These are phyloP conservation scores for Candida wancherniae DNA, from an alignment of 805 yeast genomes.

Conservation along the genomic window DNA sequence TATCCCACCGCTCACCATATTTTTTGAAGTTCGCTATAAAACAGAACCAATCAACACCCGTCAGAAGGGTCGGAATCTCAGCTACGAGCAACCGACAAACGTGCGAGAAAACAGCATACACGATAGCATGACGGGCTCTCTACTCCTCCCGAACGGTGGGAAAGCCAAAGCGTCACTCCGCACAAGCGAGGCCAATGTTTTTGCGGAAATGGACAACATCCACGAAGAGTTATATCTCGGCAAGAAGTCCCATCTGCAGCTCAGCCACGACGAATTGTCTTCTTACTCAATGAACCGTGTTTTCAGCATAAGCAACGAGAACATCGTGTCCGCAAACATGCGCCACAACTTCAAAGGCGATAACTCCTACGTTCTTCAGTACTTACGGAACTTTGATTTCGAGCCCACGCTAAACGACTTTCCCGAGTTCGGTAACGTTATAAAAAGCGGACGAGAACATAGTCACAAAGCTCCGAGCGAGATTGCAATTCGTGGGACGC, in stretches of 20 bases:
- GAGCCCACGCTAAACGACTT: constrained; percentile 58
- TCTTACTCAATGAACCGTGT: constrained; percentile 28
- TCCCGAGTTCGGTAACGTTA: constrained; percentile 56
- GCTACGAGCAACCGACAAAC: constrained; percentile 11
- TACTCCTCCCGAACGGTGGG: constrained; percentile 28
- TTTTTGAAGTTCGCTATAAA: constrained; percentile 35
- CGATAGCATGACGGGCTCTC: constrained; percentile 3
- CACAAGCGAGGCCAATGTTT: constrained; percentile 38
- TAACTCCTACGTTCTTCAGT: constrained; percentile 57
- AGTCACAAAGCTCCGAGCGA: not conserved
- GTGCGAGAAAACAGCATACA: not conserved
- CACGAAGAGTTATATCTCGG: constrained; percentile 19
- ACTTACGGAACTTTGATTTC: constrained; percentile 47
- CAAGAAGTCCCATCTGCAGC: constrained; percentile 14
- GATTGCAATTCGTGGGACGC: constrained; percentile 2
- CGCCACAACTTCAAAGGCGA: constrained; percentile 63
- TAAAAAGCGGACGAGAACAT: constrained; percentile 9
- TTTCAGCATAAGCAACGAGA: constrained; percentile 28
- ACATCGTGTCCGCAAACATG: constrained; percentile 30
- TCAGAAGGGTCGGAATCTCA: constrained; percentile 19
- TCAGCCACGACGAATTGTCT: constrained; percentile 10
- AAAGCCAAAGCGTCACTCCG: constrained; percentile 34
- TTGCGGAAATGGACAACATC: constrained; percentile 41
- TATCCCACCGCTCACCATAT: constrained; percentile 31
- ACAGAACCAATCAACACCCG: constrained; percentile 28